These are phyloP conservation scores for Exophiala mesophila DNA, from an alignment of 2,329 filamentous ascomycete genomes.

Conservation along the genomic window DNA sequence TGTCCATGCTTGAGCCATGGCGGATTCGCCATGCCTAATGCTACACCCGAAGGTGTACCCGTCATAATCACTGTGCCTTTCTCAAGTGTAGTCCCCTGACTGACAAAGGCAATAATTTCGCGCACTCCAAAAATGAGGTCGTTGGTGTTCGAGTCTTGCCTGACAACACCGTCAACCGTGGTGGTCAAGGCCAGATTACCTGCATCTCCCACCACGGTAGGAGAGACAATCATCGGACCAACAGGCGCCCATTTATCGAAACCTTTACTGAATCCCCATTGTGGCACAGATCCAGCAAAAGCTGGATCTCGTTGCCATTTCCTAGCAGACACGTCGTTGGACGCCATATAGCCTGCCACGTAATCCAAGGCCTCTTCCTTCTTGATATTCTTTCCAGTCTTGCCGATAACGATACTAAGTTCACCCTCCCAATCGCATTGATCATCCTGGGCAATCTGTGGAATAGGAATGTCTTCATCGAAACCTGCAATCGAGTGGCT, in stretches of 20 bases:
- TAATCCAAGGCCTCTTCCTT: constrained; percentile 44
- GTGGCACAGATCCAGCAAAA: constrained; percentile 49
- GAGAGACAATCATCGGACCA: constrained; percentile 46
- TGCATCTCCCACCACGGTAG: constrained; percentile 27
- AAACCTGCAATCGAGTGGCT: constrained; percentile 29
- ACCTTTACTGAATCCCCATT: constrained; percentile 55
- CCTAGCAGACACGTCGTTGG: constrained; percentile 53
- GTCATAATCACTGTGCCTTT: constrained; percentile 49
- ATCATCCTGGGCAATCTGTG: constrained; percentile 38
- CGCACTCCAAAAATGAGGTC: constrained; percentile 49
- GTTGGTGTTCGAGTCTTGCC: constrained; percentile 45
- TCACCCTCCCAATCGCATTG: constrained; percentile 23
- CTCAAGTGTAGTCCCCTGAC: constrained; percentile 46
- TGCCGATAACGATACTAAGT: constrained; percentile 46
- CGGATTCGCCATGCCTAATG: constrained; percentile 30
- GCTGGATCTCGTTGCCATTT: constrained; percentile 49
- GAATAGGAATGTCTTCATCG: constrained; percentile 31
- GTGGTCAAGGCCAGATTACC: constrained; percentile 40
- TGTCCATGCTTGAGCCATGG: constrained; percentile 33
- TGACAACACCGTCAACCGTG: constrained; percentile 46
- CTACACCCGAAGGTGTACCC: constrained; percentile 33
- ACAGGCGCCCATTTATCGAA: constrained; percentile 55
- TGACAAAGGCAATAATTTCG: constrained; percentile 44
- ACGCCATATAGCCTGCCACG: constrained; percentile 50
- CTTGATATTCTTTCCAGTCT: constrained; percentile 48